Evolutionary conservation across 345 rosid genomes (phyloP).

Genomic region (Aquilaria sinensis): DNA sequence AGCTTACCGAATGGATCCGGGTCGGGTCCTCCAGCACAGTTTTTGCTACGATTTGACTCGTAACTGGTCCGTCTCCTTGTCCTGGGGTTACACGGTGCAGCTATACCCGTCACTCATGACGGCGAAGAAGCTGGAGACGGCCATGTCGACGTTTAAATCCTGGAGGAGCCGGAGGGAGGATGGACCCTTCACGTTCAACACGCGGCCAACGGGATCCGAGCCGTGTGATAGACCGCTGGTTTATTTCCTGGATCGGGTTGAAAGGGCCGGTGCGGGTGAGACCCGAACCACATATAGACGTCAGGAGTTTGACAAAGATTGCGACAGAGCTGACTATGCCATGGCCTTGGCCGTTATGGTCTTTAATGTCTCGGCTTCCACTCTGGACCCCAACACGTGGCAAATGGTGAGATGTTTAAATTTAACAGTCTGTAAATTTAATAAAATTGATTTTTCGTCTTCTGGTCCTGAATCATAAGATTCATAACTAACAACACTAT

Average conservation of each 20-base stretch:
- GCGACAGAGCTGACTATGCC: slow-evolving; percentile 31
- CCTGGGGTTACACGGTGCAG: slow-evolving; percentile 87
- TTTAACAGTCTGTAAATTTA: too few species aligned
- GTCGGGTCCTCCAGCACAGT: slow-evolving; percentile 66
- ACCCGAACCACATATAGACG: slow-evolving; percentile 49
- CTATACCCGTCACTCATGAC: slow-evolving; percentile 47
- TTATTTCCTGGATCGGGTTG: slow-evolving; percentile 53
- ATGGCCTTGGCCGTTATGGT: slow-evolving; percentile 28
- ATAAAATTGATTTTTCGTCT: background rate
- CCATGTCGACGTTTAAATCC: too few species aligned
- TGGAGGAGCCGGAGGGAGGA: slow-evolving; percentile 32
- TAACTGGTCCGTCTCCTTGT: slow-evolving; percentile 68
- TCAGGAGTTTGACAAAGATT: slow-evolving; percentile 24
- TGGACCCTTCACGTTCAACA: slow-evolving; percentile 70
- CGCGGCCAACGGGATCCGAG: slow-evolving; percentile 41
- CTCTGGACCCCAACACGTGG: slow-evolving; percentile 46
- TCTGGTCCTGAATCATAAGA: too few species aligned
- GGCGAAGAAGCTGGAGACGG: slow-evolving; percentile 52
- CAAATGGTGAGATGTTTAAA: slow-evolving; percentile 36
- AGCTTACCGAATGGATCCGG: slow-evolving; percentile 52
- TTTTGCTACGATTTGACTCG: slow-evolving; percentile 60
- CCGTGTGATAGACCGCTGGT: slow-evolving; percentile 61
- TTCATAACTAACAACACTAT: too few species aligned
- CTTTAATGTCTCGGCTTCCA: slow-evolving; percentile 37
- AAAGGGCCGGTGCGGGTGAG: slow-evolving; percentile 21